Conservation (phyloP, 192 early-diverging fungal species). For the Backusella psychrophila region DNA sequence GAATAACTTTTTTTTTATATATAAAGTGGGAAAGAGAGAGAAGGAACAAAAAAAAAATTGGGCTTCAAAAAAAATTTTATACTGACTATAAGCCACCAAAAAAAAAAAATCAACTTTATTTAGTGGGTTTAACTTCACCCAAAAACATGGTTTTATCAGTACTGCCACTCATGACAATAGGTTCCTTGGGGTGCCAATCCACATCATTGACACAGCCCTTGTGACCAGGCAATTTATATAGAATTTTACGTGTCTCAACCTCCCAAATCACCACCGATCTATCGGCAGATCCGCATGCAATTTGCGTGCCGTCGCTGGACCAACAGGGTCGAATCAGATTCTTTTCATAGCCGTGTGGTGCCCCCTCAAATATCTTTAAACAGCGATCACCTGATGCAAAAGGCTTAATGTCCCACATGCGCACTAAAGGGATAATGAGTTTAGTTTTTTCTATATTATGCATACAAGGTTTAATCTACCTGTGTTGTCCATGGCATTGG, state of each 20-base stretch:
- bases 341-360: conserved; percentile 95
- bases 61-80: not conserved
- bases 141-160: conserved; percentile 88
- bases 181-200: conserved; percentile 89
- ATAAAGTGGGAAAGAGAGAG: conserved; percentile 16
- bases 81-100: not conserved
- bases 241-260: conserved; percentile 68
- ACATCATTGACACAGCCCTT: conserved; percentile 93
- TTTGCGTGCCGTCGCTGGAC: conserved; percentile 80
- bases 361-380: conserved; percentile 80
- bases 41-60: not conserved
- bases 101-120: not conserved
- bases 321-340: conserved; percentile 90
- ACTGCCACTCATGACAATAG: conserved; percentile 82
- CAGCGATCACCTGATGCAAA: conserved; percentile 75
- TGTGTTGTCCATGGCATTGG: conserved; percentile 94
- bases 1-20: not conserved
- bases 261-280: conserved; percentile 92
- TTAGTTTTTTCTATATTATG: too few relatives aligned
- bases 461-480: too few relatives aligned
- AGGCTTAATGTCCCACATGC: conserved; percentile 95
- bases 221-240: conserved; percentile 94
- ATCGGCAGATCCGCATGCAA: conserved; percentile 86
- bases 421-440: too few relatives aligned
- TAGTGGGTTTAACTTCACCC: conserved; percentile 70